phyloP scores from a whole-genome alignment of 495 filamentous ascomycete species.

The Neohortaea acidophila region DNA sequence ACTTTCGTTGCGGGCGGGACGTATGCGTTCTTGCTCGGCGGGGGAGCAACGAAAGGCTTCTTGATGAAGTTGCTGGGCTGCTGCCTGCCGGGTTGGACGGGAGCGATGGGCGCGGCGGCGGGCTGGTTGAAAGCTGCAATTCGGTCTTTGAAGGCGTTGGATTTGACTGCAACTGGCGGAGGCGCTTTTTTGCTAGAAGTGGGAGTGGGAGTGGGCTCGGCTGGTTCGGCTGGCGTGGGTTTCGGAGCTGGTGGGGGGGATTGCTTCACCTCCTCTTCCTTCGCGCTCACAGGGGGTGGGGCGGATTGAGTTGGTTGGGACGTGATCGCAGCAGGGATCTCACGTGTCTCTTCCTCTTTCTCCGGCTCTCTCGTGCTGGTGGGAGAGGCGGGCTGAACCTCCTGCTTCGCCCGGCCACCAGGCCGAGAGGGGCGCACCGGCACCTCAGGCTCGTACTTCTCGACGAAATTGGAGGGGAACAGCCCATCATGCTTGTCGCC shows the following conservation, averaged over 20 bases:
- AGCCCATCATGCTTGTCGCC: slow-evolving; percentile 72
- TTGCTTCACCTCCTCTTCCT: slow-evolving; percentile 6
- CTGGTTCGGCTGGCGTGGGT: slow-evolving; percentile 22
- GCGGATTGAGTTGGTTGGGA: slow-evolving; percentile 23
- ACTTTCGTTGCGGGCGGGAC: slow-evolving; percentile 53
- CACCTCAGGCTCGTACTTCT: slow-evolving; percentile 79
- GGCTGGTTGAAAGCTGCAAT: slow-evolving; percentile 94
- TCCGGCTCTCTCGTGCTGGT: slow-evolving; percentile 13
- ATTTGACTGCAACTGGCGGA: slow-evolving; percentile 66
- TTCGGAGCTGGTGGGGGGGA: slow-evolving; percentile 25
- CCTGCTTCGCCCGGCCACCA: slow-evolving; percentile 59
- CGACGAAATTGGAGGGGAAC: slow-evolving; percentile 94
- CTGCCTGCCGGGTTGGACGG: slow-evolving; percentile 63
- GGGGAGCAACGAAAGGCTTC: slow-evolving; percentile 95
- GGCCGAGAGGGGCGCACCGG: slow-evolving; percentile 69
- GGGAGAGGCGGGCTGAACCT: slow-evolving; percentile 30
- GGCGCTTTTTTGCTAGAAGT: slow-evolving; percentile 31
- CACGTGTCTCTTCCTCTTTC: slow-evolving; percentile 27
- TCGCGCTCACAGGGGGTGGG: slow-evolving; percentile 14
- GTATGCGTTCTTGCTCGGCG: slow-evolving; percentile 85
- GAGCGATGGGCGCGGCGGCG: slow-evolving; percentile 67
- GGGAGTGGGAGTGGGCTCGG: slow-evolving; percentile 19
- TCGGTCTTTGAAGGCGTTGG: slow-evolving; percentile 80
- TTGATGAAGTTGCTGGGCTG: slow-evolving; percentile 64
- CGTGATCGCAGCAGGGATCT: slow-evolving; percentile 17